phyloP scores from a whole-genome alignment of 1,284 basidiomycete species.

The Violaceomyces palustris region DNA sequence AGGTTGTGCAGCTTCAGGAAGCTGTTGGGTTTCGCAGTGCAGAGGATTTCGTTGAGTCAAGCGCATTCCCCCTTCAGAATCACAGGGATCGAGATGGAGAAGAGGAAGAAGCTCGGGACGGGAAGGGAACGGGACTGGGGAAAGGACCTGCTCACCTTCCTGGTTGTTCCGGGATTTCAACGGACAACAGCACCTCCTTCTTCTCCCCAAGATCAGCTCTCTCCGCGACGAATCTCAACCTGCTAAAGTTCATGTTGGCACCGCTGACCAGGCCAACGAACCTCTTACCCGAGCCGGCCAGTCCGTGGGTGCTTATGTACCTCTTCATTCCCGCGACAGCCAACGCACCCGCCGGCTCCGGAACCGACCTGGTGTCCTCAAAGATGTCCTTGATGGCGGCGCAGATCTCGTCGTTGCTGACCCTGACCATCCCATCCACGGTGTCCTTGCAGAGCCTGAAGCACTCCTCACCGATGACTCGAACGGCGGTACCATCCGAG shows the following conservation, averaged over 20 bases:
- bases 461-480: slow-evolving; percentile 87
- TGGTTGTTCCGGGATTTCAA: slow-evolving; percentile 84
- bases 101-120: too few species aligned
- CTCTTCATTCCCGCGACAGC: slow-evolving; percentile 87
- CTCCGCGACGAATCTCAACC: slow-evolving; percentile 92
- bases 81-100: too few species aligned
- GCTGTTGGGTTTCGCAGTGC: slow-evolving; percentile 59
- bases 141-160: too few species aligned
- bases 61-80: too few species aligned
- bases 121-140: too few species aligned
- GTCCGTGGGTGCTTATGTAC: slow-evolving; percentile 73
- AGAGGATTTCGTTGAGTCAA: background rate
- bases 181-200: slow-evolving; percentile 83
- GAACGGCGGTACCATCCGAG: slow-evolving; percentile 98
- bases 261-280: slow-evolving; percentile 91
- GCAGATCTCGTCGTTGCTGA: slow-evolving; percentile 93
- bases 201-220: slow-evolving; percentile 95
- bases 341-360: slow-evolving; percentile 94
- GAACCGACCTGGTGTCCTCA: slow-evolving; percentile 61
- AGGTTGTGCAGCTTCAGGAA: slow-evolving; percentile 81
- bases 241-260: slow-evolving; percentile 98
- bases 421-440: slow-evolving; percentile 79
- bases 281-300: slow-evolving; percentile 74
- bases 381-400: slow-evolving; percentile 99
- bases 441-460: slow-evolving; percentile 84